These are phyloP conservation scores for Suhomyces yuchorum DNA, from an alignment of 1,139 yeast species.

Conservation along the genomic window DNA sequence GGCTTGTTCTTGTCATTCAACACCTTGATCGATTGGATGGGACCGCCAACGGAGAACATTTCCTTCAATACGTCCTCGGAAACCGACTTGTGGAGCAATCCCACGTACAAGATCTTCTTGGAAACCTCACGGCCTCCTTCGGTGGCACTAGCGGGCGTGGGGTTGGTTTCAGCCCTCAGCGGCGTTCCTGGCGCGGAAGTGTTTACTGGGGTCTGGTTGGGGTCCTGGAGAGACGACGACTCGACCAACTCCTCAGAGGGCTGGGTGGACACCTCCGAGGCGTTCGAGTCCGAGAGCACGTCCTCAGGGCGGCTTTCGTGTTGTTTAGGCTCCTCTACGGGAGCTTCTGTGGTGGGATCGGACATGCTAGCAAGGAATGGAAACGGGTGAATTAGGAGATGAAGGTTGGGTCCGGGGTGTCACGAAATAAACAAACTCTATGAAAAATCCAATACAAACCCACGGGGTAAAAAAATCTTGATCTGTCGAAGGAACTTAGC, in stretches of 20 bases:
- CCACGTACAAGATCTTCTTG: conserved; percentile 72
- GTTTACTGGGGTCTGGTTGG: not conserved
- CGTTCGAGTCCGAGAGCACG: not conserved
- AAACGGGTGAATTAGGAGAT: not conserved
- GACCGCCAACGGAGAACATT: conserved; percentile 63
- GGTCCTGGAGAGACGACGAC: not conserved
- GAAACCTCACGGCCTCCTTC: conserved; percentile 84
- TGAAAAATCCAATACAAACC: conserved; percentile 6
- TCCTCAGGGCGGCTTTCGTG: not conserved
- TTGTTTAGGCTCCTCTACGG: not conserved
- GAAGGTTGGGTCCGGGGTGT: not conserved
- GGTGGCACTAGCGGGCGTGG: conserved; percentile 63
- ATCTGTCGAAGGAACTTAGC: not conserved
- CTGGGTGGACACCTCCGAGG: not conserved
- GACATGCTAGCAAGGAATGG: conserved; percentile 4
- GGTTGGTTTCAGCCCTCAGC: not conserved
- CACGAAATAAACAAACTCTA: conserved; percentile 7
- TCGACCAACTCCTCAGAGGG: not conserved
- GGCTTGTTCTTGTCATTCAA: conserved; percentile 74
- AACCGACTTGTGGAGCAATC: conserved; percentile 67
- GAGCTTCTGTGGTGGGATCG: not conserved
- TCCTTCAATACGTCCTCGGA: conserved; percentile 64
- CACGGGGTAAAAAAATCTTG: not conserved
- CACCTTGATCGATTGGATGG: conserved; percentile 63
- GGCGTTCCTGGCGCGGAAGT: not conserved